Evolutionary conservation across 257 asterid species (phyloP).

Genomic region (Solanum medicagineum): DNA sequence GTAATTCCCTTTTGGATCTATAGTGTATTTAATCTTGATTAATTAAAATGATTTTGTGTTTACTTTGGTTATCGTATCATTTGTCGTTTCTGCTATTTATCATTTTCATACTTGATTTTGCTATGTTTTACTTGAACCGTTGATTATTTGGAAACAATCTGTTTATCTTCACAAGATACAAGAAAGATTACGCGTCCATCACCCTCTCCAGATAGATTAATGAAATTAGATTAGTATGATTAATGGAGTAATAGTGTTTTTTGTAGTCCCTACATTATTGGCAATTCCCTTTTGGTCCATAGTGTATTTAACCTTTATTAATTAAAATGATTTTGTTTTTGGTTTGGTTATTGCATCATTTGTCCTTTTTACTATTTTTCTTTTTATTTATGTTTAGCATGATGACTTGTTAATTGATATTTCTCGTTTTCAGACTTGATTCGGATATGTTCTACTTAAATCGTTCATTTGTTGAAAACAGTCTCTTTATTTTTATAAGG

Average conservation of each 20-base stretch:
- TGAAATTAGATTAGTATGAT: no score
- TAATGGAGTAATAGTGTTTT: not conserved
- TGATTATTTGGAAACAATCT: accelerated
- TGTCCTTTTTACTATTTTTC: not conserved
- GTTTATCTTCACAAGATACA: no score
- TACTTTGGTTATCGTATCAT: not conserved
- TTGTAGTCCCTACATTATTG: not conserved
- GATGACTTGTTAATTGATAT: no score
- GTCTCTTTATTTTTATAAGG: not conserved
- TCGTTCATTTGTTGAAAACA: no score
- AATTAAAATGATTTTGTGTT: not conserved
- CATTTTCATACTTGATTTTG: no score
- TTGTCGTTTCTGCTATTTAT: not conserved
- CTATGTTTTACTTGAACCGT: accelerated
- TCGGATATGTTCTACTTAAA: not conserved
- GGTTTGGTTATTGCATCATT: not conserved
- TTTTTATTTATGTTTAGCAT: no score
- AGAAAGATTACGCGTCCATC: accelerated
- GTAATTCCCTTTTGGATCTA: not conserved
- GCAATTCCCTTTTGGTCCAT: not conserved
- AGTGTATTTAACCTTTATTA: not conserved
- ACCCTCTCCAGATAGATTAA: no score
- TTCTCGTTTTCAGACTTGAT: not conserved
- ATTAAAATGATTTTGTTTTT: not conserved
- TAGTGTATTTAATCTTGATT: not conserved